phyloP scores from a whole-genome alignment of 2,329 filamentous ascomycete genomes.

The Phialophora macrospora region DNA sequence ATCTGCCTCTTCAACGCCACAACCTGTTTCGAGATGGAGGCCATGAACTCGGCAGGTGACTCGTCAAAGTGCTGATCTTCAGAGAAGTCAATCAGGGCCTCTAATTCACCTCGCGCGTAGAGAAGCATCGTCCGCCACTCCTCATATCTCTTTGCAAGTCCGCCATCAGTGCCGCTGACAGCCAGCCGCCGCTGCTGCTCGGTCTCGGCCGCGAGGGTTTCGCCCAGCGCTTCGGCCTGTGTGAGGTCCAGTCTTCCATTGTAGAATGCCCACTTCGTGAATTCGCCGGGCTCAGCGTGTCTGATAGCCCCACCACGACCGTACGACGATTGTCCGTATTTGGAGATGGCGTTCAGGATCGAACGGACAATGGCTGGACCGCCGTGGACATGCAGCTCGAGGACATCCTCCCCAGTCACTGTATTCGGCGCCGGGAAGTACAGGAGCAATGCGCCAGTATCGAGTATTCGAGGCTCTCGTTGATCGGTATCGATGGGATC shows the following conservation, averaged over 20 bases:
- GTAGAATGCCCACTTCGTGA: constrained; percentile 88
- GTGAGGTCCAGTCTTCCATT: constrained; percentile 84
- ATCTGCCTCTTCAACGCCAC: constrained; percentile 66
- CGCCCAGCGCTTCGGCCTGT: constrained; percentile 72
- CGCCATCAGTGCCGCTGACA: constrained; percentile 74
- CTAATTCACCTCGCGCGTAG: constrained; percentile 83
- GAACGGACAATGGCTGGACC: constrained; percentile 87
- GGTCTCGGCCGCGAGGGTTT: constrained; percentile 70
- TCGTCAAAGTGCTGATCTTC: constrained; percentile 98
- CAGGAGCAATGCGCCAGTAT: constrained; percentile 78
- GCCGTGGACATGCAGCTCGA: constrained; percentile 94
- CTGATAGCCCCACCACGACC: constrained; percentile 60
- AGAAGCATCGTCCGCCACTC: constrained; percentile 77
- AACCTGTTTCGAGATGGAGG: constrained; percentile 71
- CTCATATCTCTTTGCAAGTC: constrained; percentile 77
- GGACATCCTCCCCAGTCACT: constrained; percentile 87
- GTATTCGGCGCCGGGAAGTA: constrained; percentile 82
- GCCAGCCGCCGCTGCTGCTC: constrained; percentile 91
- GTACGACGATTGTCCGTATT: constrained; percentile 35
- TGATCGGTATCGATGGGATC: constrained; percentile 55
- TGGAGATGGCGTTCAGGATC: constrained; percentile 76
- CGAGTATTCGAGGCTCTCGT: constrained; percentile 58
- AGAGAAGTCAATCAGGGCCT: constrained; percentile 94
- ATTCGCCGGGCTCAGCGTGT: constrained; percentile 93
- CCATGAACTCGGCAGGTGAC: constrained; percentile 72